phyloP scores from a whole-genome alignment of 169 alveolate species.

The Plasmodium cynomolgi region DNA sequence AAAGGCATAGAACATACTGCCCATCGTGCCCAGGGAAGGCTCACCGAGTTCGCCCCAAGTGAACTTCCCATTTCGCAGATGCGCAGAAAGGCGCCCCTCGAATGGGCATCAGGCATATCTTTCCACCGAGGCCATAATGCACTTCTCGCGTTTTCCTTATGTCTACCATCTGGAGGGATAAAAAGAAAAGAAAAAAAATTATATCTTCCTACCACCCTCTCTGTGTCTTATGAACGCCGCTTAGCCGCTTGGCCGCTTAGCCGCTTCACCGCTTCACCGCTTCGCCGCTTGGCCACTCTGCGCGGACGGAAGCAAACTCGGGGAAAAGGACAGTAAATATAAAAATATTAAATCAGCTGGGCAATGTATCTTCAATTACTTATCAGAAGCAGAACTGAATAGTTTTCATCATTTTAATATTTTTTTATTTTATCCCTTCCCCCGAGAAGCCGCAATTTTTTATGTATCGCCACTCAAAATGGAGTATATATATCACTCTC shows the following conservation, averaged over 20 bases:
- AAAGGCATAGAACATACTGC: background rate
- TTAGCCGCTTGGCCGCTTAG: background rate
- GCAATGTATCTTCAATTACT: slow-evolving; percentile 34
- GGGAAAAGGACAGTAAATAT: background rate
- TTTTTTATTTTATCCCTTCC: slow-evolving; percentile 6
- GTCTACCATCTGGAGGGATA: background rate
- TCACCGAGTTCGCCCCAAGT: background rate
- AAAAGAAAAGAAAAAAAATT: too few relatives aligned
- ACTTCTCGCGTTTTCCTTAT: background rate
- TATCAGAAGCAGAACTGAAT: slow-evolving; percentile 74
- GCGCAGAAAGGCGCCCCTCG: background rate
- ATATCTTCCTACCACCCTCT: background rate
- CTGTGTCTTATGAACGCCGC: background rate
- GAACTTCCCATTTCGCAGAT: background rate
- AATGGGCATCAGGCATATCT: background rate
- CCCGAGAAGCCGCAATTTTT: background rate
- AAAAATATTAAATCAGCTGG: slow-evolving; percentile 60
- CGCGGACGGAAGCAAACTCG: background rate
- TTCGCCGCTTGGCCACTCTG: background rate
- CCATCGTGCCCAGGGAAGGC: background rate
- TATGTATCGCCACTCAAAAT: background rate
- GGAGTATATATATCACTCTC: background rate
- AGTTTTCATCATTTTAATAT: slow-evolving; percentile 43
- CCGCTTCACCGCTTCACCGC: background rate
- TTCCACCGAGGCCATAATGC: background rate